phyloP scores from a whole-genome alignment of 495 filamentous ascomycete genomes.

The Pseudomonodictys pantanalensis region DNA sequence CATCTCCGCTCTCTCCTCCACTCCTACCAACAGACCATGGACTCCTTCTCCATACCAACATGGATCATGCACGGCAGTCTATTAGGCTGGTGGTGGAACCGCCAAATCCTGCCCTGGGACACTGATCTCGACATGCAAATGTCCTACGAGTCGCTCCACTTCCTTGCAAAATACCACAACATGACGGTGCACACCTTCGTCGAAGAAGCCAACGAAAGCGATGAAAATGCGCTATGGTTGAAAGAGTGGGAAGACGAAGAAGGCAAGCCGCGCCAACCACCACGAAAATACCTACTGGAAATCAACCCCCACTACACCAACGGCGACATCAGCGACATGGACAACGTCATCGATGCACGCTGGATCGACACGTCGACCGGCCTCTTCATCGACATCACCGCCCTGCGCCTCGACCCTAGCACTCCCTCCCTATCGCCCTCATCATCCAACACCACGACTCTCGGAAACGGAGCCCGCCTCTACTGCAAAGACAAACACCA shows the following conservation, averaged over 20 bases:
- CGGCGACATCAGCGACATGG: conserved; percentile 44
- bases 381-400: conserved; percentile 63
- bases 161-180: conserved; percentile 59
- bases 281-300: conserved; percentile 56
- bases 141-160: conserved; percentile 54
- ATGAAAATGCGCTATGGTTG: neutral
- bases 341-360: conserved; percentile 60
- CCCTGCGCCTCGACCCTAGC: conserved; percentile 44
- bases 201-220: conserved; percentile 31
- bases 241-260: conserved; percentile 42
- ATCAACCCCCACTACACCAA: conserved; percentile 59
- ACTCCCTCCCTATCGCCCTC: neutral
- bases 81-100: conserved; percentile 64
- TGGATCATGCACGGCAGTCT: conserved; percentile 65
- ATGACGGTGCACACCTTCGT: conserved; percentile 59
- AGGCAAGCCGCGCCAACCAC: too few species aligned
- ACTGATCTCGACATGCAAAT: conserved; percentile 61
- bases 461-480: conserved; percentile 38
- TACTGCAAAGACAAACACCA: conserved; percentile 58
- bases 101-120: conserved; percentile 64
- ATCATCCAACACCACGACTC: neutral
- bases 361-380: conserved; percentile 63
- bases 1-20: conserved; percentile 53
- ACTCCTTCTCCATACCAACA: conserved; percentile 55
- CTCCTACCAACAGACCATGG: conserved; percentile 57